These are phyloP conservation scores for Gnetum montanum DNA, from an alignment of 75 land plant genomes.

Conservation along the genomic window DNA sequence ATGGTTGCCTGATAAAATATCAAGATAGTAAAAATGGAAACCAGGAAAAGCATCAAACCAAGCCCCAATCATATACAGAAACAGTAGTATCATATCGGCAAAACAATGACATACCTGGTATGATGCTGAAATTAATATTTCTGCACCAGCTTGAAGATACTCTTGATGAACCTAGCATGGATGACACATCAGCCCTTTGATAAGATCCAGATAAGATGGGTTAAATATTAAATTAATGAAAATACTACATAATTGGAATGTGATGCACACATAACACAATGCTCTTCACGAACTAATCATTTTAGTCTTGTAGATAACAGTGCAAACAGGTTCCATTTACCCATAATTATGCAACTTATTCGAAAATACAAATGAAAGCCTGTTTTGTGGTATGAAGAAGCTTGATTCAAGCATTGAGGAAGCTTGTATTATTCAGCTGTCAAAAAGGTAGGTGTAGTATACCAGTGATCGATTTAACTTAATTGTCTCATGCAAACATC, in stretches of 20 bases:
- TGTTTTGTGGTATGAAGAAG: no score
- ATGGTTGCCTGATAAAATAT: conserved; percentile 65
- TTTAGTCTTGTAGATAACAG: no score
- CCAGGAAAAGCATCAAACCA: neutral
- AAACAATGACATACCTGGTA: conserved; percentile 42
- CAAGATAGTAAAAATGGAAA: neutral
- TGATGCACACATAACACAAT: no score
- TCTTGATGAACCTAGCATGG: conserved; percentile 77
- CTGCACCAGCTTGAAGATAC: conserved; percentile 93
- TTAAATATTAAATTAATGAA: neutral
- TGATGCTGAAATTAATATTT: conserved; percentile 69
- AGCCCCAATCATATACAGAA: neutral
- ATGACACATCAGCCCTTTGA: neutral
- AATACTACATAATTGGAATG: neutral
- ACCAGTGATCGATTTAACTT: no score
- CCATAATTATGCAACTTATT: no score
- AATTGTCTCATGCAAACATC: no score
- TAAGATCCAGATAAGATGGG: neutral
- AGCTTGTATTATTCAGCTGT: no score
- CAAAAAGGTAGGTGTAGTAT: no score
- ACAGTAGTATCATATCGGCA: neutral
- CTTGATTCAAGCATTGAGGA: no score
- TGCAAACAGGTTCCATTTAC: no score
- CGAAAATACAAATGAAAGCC: no score
- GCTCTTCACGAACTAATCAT: no score